Conservation (phyloP, 2,329 filamentous ascomycete genomes). For the Plenodomus lindquistii region DNA sequence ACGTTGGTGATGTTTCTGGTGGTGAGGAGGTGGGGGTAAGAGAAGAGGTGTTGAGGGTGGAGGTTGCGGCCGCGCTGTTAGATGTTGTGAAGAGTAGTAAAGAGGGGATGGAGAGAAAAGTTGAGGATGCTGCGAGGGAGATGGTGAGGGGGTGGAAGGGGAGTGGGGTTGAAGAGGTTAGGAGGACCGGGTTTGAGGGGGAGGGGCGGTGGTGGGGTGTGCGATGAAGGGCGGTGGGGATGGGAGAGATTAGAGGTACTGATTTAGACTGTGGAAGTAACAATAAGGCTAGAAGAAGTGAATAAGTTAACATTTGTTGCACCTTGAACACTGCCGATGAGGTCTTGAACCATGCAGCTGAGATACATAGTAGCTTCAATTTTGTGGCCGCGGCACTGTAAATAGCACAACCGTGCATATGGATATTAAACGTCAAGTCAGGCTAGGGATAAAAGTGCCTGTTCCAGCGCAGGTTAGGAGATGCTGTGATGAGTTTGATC, state of each 20-base stretch:
- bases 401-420: too few relatives aligned
- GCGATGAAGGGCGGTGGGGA: not conserved
- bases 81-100: not conserved
- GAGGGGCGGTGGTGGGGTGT: not conserved
- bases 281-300: too few relatives aligned
- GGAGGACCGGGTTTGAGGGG: constrained; percentile 16
- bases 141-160: constrained; percentile 22
- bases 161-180: constrained; percentile 30
- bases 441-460: too few relatives aligned
- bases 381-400: too few relatives aligned
- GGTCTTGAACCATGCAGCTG: too few relatives aligned
- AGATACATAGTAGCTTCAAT: too few relatives aligned
- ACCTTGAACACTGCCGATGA: too few relatives aligned
- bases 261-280: too few relatives aligned
- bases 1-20: constrained; percentile 30
- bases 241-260: not conserved
- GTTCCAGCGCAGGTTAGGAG: too few relatives aligned
- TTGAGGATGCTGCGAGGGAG: constrained; percentile 10
- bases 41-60: constrained; percentile 26
- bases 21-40: constrained; percentile 24
- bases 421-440: too few relatives aligned
- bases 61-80: constrained; percentile 27
- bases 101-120: not conserved
- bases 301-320: too few relatives aligned
- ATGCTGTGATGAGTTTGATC: too few relatives aligned